Evolutionary conservation across 768 basidiomycete species (phyloP).

Genomic region (Tricholoma flavovirens): DNA sequence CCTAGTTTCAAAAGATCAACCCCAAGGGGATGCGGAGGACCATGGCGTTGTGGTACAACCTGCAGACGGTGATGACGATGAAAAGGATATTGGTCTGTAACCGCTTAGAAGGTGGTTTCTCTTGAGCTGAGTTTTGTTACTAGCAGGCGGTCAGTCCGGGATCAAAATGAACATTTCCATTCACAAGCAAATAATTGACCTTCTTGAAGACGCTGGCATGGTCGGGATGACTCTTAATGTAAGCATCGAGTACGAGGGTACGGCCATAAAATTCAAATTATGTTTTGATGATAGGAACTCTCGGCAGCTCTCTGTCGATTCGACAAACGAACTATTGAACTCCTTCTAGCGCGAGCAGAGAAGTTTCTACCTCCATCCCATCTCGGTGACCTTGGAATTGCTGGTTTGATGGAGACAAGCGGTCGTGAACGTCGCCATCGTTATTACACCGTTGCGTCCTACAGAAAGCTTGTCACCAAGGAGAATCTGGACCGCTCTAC

Average conservation of each 20-base stretch:
- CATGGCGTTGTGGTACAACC: constrained; percentile 32
- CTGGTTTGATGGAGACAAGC: constrained; percentile 70
- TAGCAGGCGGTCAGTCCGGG: constrained; percentile 32
- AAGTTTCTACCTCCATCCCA: constrained; percentile 62
- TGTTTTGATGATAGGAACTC: constrained; percentile 45
- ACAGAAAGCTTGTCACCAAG: constrained; percentile 51
- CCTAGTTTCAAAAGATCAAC: constrained; percentile 42
- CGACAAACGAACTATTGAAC: constrained; percentile 78
- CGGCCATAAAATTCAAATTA: not conserved
- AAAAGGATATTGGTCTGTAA: constrained; percentile 27
- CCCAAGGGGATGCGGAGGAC: constrained; percentile 23
- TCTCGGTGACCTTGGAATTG: constrained; percentile 64
- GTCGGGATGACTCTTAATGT: constrained; percentile 73
- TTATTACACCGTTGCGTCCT: constrained; percentile 73
- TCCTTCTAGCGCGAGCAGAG: constrained; percentile 67
- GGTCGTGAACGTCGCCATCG: constrained; percentile 85
- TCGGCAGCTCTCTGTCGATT: constrained; percentile 58
- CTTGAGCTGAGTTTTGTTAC: not conserved
- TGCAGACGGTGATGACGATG: constrained; percentile 37
- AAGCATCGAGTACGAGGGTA: constrained; percentile 9
- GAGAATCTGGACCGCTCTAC: constrained; percentile 58
- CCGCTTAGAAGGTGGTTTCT: not conserved
- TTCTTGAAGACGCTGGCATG: constrained; percentile 62
- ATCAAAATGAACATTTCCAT: constrained; percentile 61
- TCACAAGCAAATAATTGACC: constrained; percentile 73